Base-by-base conservation (phyloP, 495 filamentous ascomycete species). In the Neurospora sp. region DNA sequence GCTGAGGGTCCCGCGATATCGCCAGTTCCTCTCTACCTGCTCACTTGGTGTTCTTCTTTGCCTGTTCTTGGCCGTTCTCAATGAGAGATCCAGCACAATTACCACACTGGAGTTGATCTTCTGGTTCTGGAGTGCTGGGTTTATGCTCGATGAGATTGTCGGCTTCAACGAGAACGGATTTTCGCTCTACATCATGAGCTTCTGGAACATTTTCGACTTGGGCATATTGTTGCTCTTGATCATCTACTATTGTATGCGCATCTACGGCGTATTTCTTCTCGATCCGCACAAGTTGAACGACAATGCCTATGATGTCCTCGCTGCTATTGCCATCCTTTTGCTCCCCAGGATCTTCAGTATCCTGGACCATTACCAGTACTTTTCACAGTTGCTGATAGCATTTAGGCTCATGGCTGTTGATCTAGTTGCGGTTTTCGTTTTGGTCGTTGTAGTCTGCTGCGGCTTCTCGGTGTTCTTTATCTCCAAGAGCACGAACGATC, bases 111-210 rank as follows among this genome's bases (percentile, higher is more conserved):
- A 98, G 80, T 80, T 97, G 27, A 76, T 96, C 12, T 97, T 98
- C 79, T 98, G 94, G 94, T 91, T 98, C 79, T 98, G 94, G 94
- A 95, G 93, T 78, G 92, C 93, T 31, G 94, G 94, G 4, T 98
- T 95, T 81, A 96, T 97, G 93, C 90, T 98, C n/a, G 93, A 96
- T 76, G 94, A 97, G 80, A 85, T 97, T 59, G 92, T 96, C 39
- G 93, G 93, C 8, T 96, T 96, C 85, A 95, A 93, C 75, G 94
- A 97, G 78, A 92, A 96, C 78, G 94, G 94, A 8, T 96, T 97
- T 78, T 93, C 93, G 69, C 87, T 98, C 10, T 98, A 97, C 82
- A 90, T 97, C 75, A 93, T 97, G 91, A 96, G 93, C 79, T 93
- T 97, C 79, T 97, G 94, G 94, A 98, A 98, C 79, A 86, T 94